Evolutionary conservation across 257 asterid genomes (phyloP), one percentile per base, ranked within the genome.

Genomic region (Cordia subcordata): DNA sequence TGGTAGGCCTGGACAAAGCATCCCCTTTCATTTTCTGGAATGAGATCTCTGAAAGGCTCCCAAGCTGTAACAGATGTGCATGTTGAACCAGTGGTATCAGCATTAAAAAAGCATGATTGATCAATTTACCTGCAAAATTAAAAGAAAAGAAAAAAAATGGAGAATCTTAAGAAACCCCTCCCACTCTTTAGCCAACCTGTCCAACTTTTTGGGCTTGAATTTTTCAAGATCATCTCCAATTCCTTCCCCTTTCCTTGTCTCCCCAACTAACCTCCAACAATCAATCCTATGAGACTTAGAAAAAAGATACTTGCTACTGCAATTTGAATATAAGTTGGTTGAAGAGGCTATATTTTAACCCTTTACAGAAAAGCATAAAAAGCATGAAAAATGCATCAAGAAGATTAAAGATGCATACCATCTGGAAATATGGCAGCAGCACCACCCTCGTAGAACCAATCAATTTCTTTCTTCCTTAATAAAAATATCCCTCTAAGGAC

Each of bases 371-470:
- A 17, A n/a, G 20, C 10, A 21, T 49, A 9, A 12, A 8, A 11
- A 10, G 20, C 5, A 5, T 49, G 13, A 49, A 8, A 19, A 53
- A 53, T 21, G 13, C 38, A 20, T 53, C 15, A 42, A 42, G 38
- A 53, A 53, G 14, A 33, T 21, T 22, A 17, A 44, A 52, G 53
- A 56, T 45, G 58, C 72, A 65, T 84, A 93, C 97, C 96, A 74
- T 92, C 99, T 59, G 99, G 99, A 75, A 76, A 92, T 72, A 92
- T 84, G 53, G 96, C 84, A 77, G 99, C 94, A 72, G 99, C 99
- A 49, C 97, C 97, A 74, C 99, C 99, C 82, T 92, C 97, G 55
- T 92, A 88, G 69, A 88, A 92, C 99, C 99, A 92, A 62, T 84
- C 91, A 64, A 92, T 82, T 73, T 92, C 99, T 82, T 88, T 92